These are phyloP conservation scores for Paracamarosporium sp. DNA, from an alignment of 2,329 filamentous ascomycete genomes.

Conservation along the genomic window DNA sequence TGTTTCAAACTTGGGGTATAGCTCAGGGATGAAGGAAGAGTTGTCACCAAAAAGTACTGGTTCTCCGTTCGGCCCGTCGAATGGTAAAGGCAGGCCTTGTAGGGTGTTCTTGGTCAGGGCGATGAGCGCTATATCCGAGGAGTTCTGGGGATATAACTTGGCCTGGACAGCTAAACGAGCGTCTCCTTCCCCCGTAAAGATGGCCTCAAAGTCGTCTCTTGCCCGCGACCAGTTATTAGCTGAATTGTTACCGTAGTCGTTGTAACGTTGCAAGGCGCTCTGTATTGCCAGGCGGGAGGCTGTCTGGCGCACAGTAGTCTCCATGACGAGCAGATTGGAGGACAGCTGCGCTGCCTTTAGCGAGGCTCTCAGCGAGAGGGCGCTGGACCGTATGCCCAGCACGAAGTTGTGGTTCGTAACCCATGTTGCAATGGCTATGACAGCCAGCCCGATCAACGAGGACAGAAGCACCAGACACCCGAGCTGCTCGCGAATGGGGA, in stretches of 20 bases:
- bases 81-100: conserved; percentile 67
- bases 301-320: conserved; percentile 76
- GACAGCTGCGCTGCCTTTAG: conserved; percentile 85
- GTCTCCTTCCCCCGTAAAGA: conserved; percentile 66
- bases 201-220: conserved; percentile 71
- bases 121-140: conserved; percentile 55
- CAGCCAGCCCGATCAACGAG: conserved; percentile 75
- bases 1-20: conserved; percentile 84
- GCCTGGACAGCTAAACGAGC: conserved; percentile 69
- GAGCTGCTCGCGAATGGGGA: conserved; percentile 88
- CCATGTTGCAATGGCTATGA: conserved; percentile 79
- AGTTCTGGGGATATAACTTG: conserved; percentile 74
- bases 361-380: conserved; percentile 77
- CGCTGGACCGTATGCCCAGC: conserved; percentile 57
- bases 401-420: conserved; percentile 69
- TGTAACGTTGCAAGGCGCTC: conserved; percentile 57
- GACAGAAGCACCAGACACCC: conserved; percentile 78
- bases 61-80: conserved; percentile 63
- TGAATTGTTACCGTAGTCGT: conserved; percentile 61
- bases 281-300: conserved; percentile 67
- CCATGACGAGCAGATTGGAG: conserved; percentile 78
- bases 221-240: conserved; percentile 67
- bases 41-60: conserved; percentile 66
- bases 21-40: conserved; percentile 66
- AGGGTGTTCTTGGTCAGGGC: conserved; percentile 56